Evolutionary conservation across 2,329 filamentous ascomycete genomes (phyloP).

Genomic region (Aspergillus caelatus): DNA sequence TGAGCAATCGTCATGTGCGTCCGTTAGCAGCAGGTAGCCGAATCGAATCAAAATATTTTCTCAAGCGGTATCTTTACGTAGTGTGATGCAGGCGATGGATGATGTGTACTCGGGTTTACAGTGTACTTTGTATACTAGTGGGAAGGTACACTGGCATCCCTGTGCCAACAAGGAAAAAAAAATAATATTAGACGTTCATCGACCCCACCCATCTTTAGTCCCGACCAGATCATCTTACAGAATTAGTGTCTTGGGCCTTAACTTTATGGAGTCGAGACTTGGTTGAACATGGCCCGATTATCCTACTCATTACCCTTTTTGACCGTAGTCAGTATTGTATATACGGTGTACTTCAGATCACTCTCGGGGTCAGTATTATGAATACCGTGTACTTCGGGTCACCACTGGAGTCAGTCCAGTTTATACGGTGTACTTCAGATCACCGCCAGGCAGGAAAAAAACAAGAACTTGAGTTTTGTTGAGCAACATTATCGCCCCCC

Average conservation of each 20-base stretch:
- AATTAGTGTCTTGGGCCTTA: background rate
- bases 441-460: conserved; percentile 2
- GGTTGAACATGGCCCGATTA: background rate
- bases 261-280: conserved; percentile 2
- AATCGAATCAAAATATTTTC: background rate
- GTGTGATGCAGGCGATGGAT: background rate
- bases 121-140: conserved; percentile 6
- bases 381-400: conserved; percentile 3
- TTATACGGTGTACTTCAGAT: conserved; percentile 7
- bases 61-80: background rate
- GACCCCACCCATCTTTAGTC: background rate
- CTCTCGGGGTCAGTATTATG: conserved; percentile 1
- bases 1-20: background rate
- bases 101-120: conserved; percentile 4
- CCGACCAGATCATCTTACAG: conserved; percentile 2
- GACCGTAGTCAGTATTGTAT: conserved; percentile 3
- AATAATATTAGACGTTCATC: conserved; percentile 1
- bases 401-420: conserved; percentile 4
- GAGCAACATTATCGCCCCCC: background rate
- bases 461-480: conserved; percentile 3
- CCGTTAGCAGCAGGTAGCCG: background rate
- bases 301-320: background rate
- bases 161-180: conserved; percentile 2
- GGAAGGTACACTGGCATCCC: background rate
- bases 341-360: conserved; percentile 7